Evolutionary conservation across 2,329 filamentous ascomycete genomes (phyloP).

Genomic region (Monilinia vaccinii-corymbosi): DNA sequence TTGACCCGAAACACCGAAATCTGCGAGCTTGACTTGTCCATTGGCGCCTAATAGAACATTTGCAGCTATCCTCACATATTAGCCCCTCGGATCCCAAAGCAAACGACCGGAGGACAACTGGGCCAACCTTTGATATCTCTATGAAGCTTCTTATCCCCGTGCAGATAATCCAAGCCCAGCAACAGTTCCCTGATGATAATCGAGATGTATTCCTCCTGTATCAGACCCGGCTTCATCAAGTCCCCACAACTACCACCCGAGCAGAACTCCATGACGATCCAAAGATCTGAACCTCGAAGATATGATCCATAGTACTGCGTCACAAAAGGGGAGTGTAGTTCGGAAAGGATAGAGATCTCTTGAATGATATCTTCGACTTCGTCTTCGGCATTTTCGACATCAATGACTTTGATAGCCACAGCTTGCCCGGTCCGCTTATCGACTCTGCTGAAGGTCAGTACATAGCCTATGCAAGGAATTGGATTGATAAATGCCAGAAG

Average conservation of each 20-base stretch:
- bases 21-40: conserved; percentile 92
- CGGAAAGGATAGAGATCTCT: conserved; percentile 94
- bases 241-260: conserved; percentile 94
- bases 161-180: conserved; percentile 83
- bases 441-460: conserved; percentile 46
- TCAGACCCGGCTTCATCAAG: conserved; percentile 84
- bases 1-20: conserved; percentile 95
- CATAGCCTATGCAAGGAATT: not conserved
- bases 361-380: conserved; percentile 99
- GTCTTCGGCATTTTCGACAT: conserved; percentile 97
- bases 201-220: conserved; percentile 92
- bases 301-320: conserved; percentile 98
- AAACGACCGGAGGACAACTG: not conserved
- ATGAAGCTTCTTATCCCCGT: conserved; percentile 92
- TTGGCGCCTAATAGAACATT: conserved; percentile 84
- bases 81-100: not conserved
- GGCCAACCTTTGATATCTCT: conserved; percentile 82
- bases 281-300: conserved; percentile 88
- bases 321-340: conserved; percentile 90
- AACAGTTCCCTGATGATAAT: conserved; percentile 89
- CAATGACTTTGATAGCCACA: conserved; percentile 97
- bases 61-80: conserved; percentile 52
- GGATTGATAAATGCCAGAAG: conserved; percentile 4
- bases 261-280: conserved; percentile 99
- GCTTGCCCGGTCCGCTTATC: conserved; percentile 89